phyloP scores from a whole-genome alignment of 1,284 basidiomycete species.

The Rugosomyces carneus region DNA sequence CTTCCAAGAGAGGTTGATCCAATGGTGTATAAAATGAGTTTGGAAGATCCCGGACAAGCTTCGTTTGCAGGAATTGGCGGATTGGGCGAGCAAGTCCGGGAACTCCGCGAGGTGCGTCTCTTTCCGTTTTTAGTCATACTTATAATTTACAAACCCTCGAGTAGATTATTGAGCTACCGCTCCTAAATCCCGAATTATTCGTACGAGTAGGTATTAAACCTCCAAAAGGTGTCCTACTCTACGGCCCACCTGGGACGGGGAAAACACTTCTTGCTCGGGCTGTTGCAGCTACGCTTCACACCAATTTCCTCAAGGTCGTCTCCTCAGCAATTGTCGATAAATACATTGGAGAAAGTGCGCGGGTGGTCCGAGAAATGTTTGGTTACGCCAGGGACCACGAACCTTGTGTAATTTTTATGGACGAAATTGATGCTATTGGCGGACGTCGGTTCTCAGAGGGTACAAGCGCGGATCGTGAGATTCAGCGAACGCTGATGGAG shows the following conservation, averaged over 20 bases:
- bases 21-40: slow-evolving; percentile 98
- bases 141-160: background rate
- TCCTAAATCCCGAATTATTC: slow-evolving; percentile 95
- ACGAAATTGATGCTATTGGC: slow-evolving; percentile 98
- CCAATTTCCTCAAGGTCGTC: slow-evolving; percentile 98
- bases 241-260: slow-evolving; percentile 92
- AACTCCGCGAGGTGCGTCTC: slow-evolving; percentile 81
- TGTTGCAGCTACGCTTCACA: slow-evolving; percentile 92
- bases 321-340: slow-evolving; percentile 99
- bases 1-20: slow-evolving; percentile 97
- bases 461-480: slow-evolving; percentile 96
- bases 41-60: slow-evolving; percentile 95
- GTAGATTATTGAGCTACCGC: slow-evolving; percentile 92
- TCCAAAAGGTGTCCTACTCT: slow-evolving; percentile 90
- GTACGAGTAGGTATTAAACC: slow-evolving; percentile 93
- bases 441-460: slow-evolving; percentile 97
- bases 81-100: slow-evolving; percentile 92
- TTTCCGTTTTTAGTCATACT: background rate
- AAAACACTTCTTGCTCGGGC: slow-evolving; percentile 96
- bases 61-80: slow-evolving; percentile 98
- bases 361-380: slow-evolving; percentile 97
- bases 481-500: slow-evolving; percentile 99
- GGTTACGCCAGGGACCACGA: slow-evolving; percentile 96
- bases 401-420: slow-evolving; percentile 99
- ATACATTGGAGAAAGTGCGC: slow-evolving; percentile 97